phyloP scores from a whole-genome alignment of 306 rosid species.

The Sindora glabra region DNA sequence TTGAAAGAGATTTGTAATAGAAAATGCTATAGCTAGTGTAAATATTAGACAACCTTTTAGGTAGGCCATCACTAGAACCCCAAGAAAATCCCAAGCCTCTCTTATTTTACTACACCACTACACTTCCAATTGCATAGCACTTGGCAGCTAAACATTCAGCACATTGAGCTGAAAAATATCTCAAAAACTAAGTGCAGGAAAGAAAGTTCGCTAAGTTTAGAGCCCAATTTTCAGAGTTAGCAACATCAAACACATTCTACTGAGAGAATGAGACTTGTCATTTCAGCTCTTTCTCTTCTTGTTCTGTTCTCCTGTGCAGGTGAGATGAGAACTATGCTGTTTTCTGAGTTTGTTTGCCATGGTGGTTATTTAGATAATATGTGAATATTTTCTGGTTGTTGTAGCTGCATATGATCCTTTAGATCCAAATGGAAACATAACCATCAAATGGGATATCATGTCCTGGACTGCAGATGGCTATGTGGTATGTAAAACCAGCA shows the following conservation, averaged over 20 bases:
- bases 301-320: constrained; percentile 49
- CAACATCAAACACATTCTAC: constrained; percentile 6
- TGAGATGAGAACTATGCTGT: constrained; percentile 16
- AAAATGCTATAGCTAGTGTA: constrained; percentile 15
- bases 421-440: constrained; percentile 91
- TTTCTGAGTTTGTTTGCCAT: not conserved
- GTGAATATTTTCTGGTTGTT: constrained; percentile 2
- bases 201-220: constrained; percentile 2
- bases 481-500: constrained; percentile 45
- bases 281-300: constrained; percentile 38
- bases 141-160: not conserved
- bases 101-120: constrained; percentile 13
- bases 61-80: constrained; percentile 30
- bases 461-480: constrained; percentile 96
- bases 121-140: constrained; percentile 8
- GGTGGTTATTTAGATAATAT: not conserved
- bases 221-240: not conserved
- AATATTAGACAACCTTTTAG: constrained; percentile 50
- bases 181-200: constrained; percentile 8
- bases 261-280: constrained; percentile 40
- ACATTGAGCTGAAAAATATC: not conserved
- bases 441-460: constrained; percentile 85
- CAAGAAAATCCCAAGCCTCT: constrained; percentile 11
- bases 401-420: constrained; percentile 82
- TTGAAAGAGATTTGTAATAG: constrained; percentile 8